Percentiles rank a stretch among this genome's conserved stretches.
phyloP scores from a whole-genome alignment of 208 protist genomes.

The Herpetomonas samuelpessoai region DNA sequence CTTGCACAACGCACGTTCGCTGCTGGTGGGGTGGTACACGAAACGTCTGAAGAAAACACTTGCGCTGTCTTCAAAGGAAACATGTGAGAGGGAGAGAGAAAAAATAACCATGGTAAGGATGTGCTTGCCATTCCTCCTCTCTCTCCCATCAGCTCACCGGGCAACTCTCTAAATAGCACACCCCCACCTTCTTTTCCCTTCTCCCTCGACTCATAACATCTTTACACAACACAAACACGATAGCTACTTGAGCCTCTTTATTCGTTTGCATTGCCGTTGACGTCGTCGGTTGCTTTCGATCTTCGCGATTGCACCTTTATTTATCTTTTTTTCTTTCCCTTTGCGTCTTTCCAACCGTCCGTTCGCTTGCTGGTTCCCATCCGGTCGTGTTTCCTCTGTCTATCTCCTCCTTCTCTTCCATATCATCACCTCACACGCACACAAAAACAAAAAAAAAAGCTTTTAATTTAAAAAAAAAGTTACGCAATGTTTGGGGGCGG shows the following conservation, averaged over 20 bases:
- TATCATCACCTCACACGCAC: neutral
- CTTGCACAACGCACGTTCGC: too few species aligned
- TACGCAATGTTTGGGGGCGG: constrained; percentile 8
- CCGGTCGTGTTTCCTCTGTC: neutral
- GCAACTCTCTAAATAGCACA: neutral
- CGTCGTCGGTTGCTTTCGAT: neutral
- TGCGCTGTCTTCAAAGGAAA: too few species aligned
- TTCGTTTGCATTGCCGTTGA: too few species aligned
- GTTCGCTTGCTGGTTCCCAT: neutral
- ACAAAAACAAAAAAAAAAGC: constrained; percentile 3
- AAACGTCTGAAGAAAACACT: too few species aligned
- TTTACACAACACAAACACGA: neutral
- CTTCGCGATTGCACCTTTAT: neutral
- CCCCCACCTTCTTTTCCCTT: neutral
- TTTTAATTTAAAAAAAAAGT: neutral
- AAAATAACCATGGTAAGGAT: too few species aligned
- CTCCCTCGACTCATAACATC: neutral
- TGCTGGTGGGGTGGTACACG: too few species aligned
- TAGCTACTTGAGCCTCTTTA: too few species aligned
- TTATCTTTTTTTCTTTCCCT: neutral
- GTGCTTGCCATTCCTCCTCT: too few species aligned
- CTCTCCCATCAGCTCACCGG: neutral
- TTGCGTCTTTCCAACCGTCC: neutral
- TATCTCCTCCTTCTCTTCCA: neutral
- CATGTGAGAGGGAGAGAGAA: too few species aligned